These are phyloP conservation scores for Ustilago nuda DNA, from an alignment of 1,284 basidiomycete genomes.

Conservation along the genomic window DNA sequence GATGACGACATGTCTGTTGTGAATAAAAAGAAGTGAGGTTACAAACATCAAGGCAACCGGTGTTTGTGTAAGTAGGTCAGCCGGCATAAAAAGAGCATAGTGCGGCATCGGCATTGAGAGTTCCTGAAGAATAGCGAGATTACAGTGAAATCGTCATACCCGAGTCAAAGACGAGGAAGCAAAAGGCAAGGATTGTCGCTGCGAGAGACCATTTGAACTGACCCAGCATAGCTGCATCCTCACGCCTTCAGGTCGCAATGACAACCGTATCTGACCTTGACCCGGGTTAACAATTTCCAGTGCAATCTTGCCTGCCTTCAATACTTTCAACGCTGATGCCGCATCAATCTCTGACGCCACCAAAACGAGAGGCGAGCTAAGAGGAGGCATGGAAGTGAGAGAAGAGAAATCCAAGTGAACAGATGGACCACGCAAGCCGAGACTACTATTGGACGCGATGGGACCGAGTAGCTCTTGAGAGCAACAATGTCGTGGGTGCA, in stretches of 20 bases:
- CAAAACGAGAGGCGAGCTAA: not conserved
- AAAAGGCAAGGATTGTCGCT: not conserved
- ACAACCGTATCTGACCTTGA: not conserved
- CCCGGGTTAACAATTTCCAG: not conserved
- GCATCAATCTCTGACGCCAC: slow-evolving; percentile 1
- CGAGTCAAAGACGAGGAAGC: not conserved
- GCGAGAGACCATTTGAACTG: not conserved
- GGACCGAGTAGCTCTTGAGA: not conserved
- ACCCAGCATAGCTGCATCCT: no score
- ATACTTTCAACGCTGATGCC: not conserved
- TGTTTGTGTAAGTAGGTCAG: slow-evolving; percentile 30
- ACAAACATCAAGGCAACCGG: not conserved
- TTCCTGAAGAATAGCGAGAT: slow-evolving; percentile 2
- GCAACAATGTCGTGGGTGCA: not conserved
- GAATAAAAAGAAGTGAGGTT: not conserved
- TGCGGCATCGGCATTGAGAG: slow-evolving; percentile 11
- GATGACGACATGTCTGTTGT: slow-evolving; percentile 67
- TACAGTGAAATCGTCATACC: not conserved
- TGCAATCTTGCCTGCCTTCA: not conserved
- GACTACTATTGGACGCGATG: not conserved
- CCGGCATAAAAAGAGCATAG: slow-evolving; percentile 18
- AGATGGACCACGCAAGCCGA: not conserved
- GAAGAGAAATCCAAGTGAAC: not conserved
- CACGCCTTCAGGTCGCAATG: no score
- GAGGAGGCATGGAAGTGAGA: not conserved